Percentiles rank a stretch among this genome's conserved stretches.
phyloP scores from a whole-genome alignment of 2,329 filamentous ascomycete species.

The Ophiosphaerella herpotricha region DNA sequence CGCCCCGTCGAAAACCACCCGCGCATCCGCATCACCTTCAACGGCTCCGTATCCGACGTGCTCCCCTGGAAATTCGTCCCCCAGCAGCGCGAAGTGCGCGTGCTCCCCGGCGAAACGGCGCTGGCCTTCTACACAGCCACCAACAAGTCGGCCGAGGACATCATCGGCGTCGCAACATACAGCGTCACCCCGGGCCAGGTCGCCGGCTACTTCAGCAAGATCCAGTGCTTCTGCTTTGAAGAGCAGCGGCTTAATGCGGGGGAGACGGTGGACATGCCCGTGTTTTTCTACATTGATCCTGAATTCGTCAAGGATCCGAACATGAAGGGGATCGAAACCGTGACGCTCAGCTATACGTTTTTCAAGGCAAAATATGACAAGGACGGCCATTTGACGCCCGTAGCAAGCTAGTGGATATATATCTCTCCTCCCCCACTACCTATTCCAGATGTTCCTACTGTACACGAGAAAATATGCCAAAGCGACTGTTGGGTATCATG shows the following conservation, averaged over 20 bases:
- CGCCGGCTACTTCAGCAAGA: slow-evolving; percentile 98
- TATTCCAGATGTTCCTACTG: no score
- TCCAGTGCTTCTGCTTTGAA: slow-evolving; percentile 99
- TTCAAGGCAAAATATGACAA: slow-evolving; percentile 92
- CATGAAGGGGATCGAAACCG: slow-evolving; percentile 92
- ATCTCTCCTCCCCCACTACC: no score
- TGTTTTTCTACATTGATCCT: slow-evolving; percentile 98
- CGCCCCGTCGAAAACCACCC: slow-evolving; percentile 79
- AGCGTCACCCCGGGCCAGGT: slow-evolving; percentile 95
- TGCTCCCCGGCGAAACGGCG: slow-evolving; percentile 93
- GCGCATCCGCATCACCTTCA: slow-evolving; percentile 93
- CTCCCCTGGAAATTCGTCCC: slow-evolving; percentile 97
- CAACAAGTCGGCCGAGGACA: slow-evolving; percentile 86
- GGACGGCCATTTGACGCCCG: slow-evolving; percentile 69
- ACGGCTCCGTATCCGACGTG: slow-evolving; percentile 90
- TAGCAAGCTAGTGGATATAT: slow-evolving; percentile 43
- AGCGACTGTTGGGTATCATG: slow-evolving; percentile 1
- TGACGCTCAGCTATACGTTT: slow-evolving; percentile 96
- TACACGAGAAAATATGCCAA: not conserved
- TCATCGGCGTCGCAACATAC: slow-evolving; percentile 97
- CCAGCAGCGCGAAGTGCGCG: slow-evolving; percentile 94
- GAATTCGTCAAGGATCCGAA: slow-evolving; percentile 90
- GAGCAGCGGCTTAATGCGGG: slow-evolving; percentile 90
- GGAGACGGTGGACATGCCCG: slow-evolving; percentile 98
- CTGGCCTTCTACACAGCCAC: slow-evolving; percentile 97